Base-by-base conservation (phyloP, 2,329 filamentous ascomycete species). In the Hyphodiscus sp. region DNA sequence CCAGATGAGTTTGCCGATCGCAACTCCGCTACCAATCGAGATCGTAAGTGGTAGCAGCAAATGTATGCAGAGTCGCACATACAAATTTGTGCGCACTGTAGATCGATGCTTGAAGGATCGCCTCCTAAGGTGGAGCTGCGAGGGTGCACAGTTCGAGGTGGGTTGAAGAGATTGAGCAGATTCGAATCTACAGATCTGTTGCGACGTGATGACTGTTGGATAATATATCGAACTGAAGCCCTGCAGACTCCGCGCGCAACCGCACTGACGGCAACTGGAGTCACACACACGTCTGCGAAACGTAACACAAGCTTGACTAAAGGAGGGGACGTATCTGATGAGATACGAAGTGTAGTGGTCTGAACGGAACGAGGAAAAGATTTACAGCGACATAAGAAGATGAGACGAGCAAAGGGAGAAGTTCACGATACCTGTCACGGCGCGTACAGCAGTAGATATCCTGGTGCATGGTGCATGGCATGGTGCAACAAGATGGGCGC, bases 81-180 rank as follows among this genome's bases (percentile, higher is more conserved):
- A 53, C 47, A 49, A 53, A 44, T 57, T 58, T 50, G 46, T 54
- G 51, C 53, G 49, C 33, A 38, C 51, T 49, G 43, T 47, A 58
- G 51, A 41, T 38, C 33, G 33, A 38, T 38, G 33, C 13, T 38
- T 38, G 33, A 10, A 38, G 26, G 52, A 20, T 53, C 49, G 38
- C 30, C 43, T 52, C 51, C 13, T 10, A 10, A 38, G 33, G 33
- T 38, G 33, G 33, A 26, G 33, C 5, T 38, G 13, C 5, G 33
- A 38, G 33, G 4, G 33, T 38, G 11, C 33, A n/a, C 5, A 6
- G 4, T 38, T 38, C 5, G 33, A 38, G 33, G 11, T 15, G 11
- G 33, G 11, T 38, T 10, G 33, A 38, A 38, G 16, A 38, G 33
- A 4, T 4, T 13, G 33, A 13, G 11, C 33, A 38, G 33, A n/a